A percentile compares a stretch with the other conserved stretches of the same genome.
phyloP scores from a whole-genome alignment of 176 grass and related monocot genomes.

The Pharus latifolius region DNA sequence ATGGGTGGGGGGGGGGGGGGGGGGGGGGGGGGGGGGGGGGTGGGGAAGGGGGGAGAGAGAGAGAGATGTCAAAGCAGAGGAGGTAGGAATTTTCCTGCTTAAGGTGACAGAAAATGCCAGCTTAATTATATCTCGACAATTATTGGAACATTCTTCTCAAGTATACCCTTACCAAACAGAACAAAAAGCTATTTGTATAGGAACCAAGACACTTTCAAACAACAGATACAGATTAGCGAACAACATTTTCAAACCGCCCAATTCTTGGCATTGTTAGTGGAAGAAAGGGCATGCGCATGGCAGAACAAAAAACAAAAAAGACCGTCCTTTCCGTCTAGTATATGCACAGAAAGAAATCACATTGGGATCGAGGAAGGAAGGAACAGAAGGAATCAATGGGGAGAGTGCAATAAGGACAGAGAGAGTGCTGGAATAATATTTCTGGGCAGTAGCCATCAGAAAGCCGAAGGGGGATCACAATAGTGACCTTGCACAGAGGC shows the following conservation, averaged over 20 bases:
- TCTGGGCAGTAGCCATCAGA: conserved; percentile 6
- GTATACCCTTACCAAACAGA: conserved; percentile 25
- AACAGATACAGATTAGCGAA: conserved; percentile 5
- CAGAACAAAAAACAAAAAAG: conserved; percentile 25
- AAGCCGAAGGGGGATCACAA: conserved; percentile 28
- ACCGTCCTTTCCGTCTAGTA: background rate
- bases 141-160: conserved; percentile 20
- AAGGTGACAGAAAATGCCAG: conserved; percentile 17
- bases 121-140: background rate
- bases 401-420: conserved; percentile 29
- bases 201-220: conserved; percentile 6
- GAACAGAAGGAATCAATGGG: conserved; percentile 40
- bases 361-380: conserved; percentile 31
- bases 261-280: conserved; percentile 17
- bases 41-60: too few species aligned
- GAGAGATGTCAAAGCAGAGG: too few species aligned
- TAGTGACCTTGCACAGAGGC: conserved; percentile 35
- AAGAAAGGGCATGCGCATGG: conserved; percentile 23
- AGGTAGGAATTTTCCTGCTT: background rate
- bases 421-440: conserved; percentile 18
- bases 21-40: too few species aligned
- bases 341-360: conserved; percentile 6
- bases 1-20: too few species aligned
- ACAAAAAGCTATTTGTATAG: background rate
- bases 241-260: background rate